Percentiles rank a stretch among this genome's conserved stretches.
Conservation (phyloP, 305 asterid species). For the Lippia alba region DNA sequence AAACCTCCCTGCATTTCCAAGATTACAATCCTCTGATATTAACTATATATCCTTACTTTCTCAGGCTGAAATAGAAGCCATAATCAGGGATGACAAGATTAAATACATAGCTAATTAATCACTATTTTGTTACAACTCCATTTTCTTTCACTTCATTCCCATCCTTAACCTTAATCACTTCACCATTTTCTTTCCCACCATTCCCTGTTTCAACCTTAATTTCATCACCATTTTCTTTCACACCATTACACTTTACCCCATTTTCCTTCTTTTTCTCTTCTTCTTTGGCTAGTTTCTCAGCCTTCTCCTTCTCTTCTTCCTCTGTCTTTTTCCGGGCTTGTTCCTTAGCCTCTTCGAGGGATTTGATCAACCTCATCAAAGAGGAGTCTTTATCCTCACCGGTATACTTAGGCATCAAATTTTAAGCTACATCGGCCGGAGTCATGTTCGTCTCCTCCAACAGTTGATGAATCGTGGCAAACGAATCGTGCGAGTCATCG, state of each 20-base stretch:
- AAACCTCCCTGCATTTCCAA: too few species aligned
- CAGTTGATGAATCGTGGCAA: slow-evolving; percentile 31
- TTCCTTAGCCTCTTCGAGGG: slow-evolving; percentile 47
- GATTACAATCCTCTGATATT: too few species aligned
- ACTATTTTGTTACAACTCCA: too few species aligned
- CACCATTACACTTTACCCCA: slow-evolving; percentile 6
- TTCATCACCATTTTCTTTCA: slow-evolving; percentile 6
- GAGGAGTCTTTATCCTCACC: slow-evolving; percentile 42
- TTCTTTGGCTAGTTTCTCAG: slow-evolving; percentile 31
- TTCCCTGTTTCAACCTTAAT: neutral
- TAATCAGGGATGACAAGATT: too few species aligned
- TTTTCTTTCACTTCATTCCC: too few species aligned
- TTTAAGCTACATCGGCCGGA: slow-evolving; percentile 67
- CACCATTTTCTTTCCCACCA: neutral
- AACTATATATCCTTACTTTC: too few species aligned
- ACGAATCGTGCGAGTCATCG: slow-evolving; percentile 36
- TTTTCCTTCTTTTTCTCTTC: slow-evolving; percentile 26
- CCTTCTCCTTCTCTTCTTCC: slow-evolving; percentile 40
- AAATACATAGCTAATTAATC: too few species aligned
- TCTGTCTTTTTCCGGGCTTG: slow-evolving; percentile 36
- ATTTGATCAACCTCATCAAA: slow-evolving; percentile 44
- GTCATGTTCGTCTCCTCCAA: slow-evolving; percentile 48
- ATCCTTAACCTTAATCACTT: neutral
- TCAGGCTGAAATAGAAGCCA: too few species aligned
- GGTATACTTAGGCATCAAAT: slow-evolving; percentile 54